A percentile compares a stretch with the other conserved stretches of the same genome.
Evolutionary conservation across 2,329 filamentous ascomycete genomes (phyloP).

Genomic region (Diatrype stigma): DNA sequence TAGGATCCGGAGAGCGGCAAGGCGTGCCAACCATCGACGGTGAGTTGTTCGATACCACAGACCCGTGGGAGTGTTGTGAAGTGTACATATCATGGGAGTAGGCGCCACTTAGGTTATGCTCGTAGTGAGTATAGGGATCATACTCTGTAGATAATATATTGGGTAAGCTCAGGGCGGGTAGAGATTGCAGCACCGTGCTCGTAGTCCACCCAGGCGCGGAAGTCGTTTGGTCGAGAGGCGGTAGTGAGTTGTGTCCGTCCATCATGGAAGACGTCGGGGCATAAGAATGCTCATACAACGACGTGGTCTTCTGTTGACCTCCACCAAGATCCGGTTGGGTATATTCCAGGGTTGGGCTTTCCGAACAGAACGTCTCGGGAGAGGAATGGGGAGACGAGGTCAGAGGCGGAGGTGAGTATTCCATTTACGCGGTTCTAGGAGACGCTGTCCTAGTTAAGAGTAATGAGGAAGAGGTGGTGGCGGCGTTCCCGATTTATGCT

Average conservation of each 20-base stretch:
- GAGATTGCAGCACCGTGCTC: conserved; percentile 34
- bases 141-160: conserved; percentile 48
- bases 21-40: conserved; percentile 24
- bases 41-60: conserved; percentile 20
- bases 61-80: conserved; percentile 31
- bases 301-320: conserved; percentile 39
- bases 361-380: conserved; percentile 40
- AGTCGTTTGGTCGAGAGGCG: conserved; percentile 36
- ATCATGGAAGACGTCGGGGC: conserved; percentile 32
- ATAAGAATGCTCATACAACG: conserved; percentile 39
- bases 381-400: conserved; percentile 41
- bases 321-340: conserved; percentile 40
- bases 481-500: background rate
- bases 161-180: conserved; percentile 37
- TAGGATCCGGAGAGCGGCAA: conserved; percentile 27
- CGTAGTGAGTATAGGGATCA: conserved; percentile 46
- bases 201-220: conserved; percentile 40
- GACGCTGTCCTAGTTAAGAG: background rate
- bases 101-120: conserved; percentile 33
- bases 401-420: conserved; percentile 45
- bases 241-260: conserved; percentile 33
- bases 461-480: background rate
- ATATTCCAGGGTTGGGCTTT: conserved; percentile 39
- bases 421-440: conserved; percentile 34
- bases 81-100: conserved; percentile 47